A percentile compares a stretch with the other conserved stretches of the same genome.
Conservation (phyloP, 768 basidiomycete species). For the Boletus huronensis region DNA sequence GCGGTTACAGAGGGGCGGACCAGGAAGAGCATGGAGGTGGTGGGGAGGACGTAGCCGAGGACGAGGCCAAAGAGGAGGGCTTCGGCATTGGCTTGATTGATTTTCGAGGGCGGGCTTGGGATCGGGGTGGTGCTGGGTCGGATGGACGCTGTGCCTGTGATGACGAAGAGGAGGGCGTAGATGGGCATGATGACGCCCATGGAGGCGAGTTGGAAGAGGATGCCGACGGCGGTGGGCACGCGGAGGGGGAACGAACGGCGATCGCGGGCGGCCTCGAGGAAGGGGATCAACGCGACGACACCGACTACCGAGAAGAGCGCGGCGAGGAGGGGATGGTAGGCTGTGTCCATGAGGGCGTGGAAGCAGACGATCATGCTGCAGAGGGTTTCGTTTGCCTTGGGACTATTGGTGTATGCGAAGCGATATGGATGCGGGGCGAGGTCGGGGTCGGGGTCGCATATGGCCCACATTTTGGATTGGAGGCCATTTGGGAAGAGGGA, state of each 20-base stretch:
- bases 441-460: constrained; percentile 31
- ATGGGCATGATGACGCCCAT: constrained; percentile 44
- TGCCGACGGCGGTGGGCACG: constrained; percentile 40
- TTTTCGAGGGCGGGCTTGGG: constrained; percentile 15
- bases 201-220: constrained; percentile 41
- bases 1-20: constrained; percentile 44
- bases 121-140: background rate
- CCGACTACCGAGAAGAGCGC: constrained; percentile 9
- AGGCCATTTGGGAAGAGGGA: constrained; percentile 14
- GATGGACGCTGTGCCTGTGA: constrained; percentile 33
- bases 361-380: constrained; percentile 43
- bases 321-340: constrained; percentile 16
- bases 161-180: constrained; percentile 46
- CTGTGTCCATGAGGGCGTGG: constrained; percentile 28
- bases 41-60: constrained; percentile 45
- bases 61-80: constrained; percentile 49
- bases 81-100: constrained; percentile 48
- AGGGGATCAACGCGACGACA: constrained; percentile 35
- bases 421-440: constrained; percentile 29
- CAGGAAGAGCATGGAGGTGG: constrained; percentile 42
- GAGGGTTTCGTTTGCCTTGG: constrained; percentile 28
- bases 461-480: constrained; percentile 19
- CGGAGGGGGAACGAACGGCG: constrained; percentile 36
- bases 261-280: constrained; percentile 43
- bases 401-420: constrained; percentile 38